Base-by-base conservation (phyloP, 2,329 filamentous ascomycete species). In the Blumeriella jaapii region DNA sequence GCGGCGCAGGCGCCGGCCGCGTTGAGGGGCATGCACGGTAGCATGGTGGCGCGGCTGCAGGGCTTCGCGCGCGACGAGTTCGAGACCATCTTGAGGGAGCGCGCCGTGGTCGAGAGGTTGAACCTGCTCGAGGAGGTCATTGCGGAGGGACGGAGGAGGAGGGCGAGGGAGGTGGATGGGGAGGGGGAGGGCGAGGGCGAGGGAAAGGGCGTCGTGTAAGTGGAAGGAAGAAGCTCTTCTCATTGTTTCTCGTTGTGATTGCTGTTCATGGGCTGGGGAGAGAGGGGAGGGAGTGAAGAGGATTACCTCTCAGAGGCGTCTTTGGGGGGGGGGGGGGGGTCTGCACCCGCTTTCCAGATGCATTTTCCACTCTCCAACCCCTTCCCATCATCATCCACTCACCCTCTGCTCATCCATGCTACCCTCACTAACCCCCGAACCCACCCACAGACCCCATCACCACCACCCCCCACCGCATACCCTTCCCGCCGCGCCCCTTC, bases 71-170 rank as follows among this genome's bases (percentile, higher is more conserved):
- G 20, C 18, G 36, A 34, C 15, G 72, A 78, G 53, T 78, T 78
- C 51, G 65, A 68, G 13, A 60, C 58, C 12, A 71, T 78, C 38
- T 52, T 75, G 39, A 49, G 58, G 12, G 58, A 61, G 39, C 58
- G 72, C 40, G 59, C 63, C 28, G 72, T 77, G 9, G 64, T 78
- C 2, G 59, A 60, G 24, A 66, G 66, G 40, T 61, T 78, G 7
- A 78, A 78, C 52, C 65, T 70, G 52, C 62, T 78, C 5, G 74
- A 78, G 49, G 57, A 47, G 16, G 60, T 78, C 10, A 62, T 74
- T 31, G 59, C 55, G 37, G 68, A 71, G 34, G 74, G 73, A n/a
- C 36, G 31, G 29, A 36, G 35, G 29, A 38, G 48, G 37, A 51
- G 34, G 33, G 40, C 36, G 7, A 27, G 36, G 24, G 29, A 19